Evolutionary conservation across 116 monocot species (phyloP), one percentile per base, ranked within the genome.

Genomic region (Zostera marina): DNA sequence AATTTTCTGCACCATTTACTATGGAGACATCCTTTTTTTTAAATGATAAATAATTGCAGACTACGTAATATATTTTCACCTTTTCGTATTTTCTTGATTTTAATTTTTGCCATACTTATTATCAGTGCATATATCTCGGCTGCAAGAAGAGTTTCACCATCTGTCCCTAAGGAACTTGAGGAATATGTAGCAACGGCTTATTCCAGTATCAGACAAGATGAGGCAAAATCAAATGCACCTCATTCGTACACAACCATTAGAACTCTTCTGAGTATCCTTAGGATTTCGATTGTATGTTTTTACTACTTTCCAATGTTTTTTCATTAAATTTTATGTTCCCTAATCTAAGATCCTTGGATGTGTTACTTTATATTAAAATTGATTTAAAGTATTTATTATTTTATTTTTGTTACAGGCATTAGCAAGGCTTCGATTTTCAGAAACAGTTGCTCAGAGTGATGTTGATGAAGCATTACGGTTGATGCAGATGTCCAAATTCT

Each of bases 401-500:
- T 21, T 8, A n/a, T 15, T 73, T 41, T 14, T 41, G 45, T 64
- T 63, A 11, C 72, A 94, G 94, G 88, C 94, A 48, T 55, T 94
- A 68, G 94, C 94, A 56, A 81, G 94, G 68, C 94, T 94, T 54
- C 65, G 88, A 10, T 94, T 94, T 74, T 88, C 94, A 44, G 82
- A 75, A 67, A 70, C 75, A 14, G 88, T 94, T 43, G 85, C 82
- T 26, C 94, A 94, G 67, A 94, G 94, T 76, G 94, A 94, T 70
- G 85, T 94, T 1, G 94, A 94, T 54, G 94, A 94, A 68, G 94
- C 94, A 52, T 60, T 94, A 64, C 74, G 94, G n/a, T 53, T 94
- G 59, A 94, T 94, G 88, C 94, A 94, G 24, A 94, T 94, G 94
- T 94, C 94, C 43, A 94, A 94, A 57, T 94, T 87, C 67, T 94